Evolutionary conservation across 176 grass and related monocot genomes (phyloP), one percentile per base, ranked within the genome.

Genomic region (Triticum timopheevii): DNA sequence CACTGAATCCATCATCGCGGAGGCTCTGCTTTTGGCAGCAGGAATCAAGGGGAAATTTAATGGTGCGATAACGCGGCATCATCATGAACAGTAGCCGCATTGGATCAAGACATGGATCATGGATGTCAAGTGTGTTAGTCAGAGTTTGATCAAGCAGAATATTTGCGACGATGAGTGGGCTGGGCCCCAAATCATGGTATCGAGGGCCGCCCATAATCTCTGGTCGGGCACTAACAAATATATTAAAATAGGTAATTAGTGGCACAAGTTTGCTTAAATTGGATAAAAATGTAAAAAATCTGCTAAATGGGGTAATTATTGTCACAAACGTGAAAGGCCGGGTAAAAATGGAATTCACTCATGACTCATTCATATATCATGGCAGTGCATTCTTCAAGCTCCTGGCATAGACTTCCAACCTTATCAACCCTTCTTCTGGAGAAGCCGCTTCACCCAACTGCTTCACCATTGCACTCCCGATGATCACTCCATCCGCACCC

Each of bases 401-500:
- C 65, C 79, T 84, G 2, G 89, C 79, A 66, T 91, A 95, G 6
- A 71, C 73, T 65, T 91, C 87, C 1, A 97, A 85, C 38, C 90
- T 90, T 19, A 61, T 82, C 52, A 94, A 40, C 15, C 92, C 92
- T 88, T 94, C 90, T 61, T 66, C 77, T n/a, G 95, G 90, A 27
- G 90, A 93, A 69, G 82, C 65, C 19, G 88, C 92, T 56, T 94
- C 86, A 28, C 86, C 86, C 23, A 97, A 34, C 10, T 91, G 72
- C 42, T 49, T 97, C 79, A 97, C 95, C 84, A 97, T 93, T 70
- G 95, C 88, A 36, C 95, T 97, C 1, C 95, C 95, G 8, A 97
- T 88, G 13, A 97, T 97, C 73, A 97, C 92, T 28, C 90, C 95
- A 16, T 97, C 92, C 25, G 92, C 95, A 62, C 95, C 95, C 95